Percentiles rank a stretch among this genome's conserved stretches.
These are phyloP conservation scores for Phialemoniopsis sp. DNA, from an alignment of 2,329 filamentous ascomycete species.

Conservation along the genomic window DNA sequence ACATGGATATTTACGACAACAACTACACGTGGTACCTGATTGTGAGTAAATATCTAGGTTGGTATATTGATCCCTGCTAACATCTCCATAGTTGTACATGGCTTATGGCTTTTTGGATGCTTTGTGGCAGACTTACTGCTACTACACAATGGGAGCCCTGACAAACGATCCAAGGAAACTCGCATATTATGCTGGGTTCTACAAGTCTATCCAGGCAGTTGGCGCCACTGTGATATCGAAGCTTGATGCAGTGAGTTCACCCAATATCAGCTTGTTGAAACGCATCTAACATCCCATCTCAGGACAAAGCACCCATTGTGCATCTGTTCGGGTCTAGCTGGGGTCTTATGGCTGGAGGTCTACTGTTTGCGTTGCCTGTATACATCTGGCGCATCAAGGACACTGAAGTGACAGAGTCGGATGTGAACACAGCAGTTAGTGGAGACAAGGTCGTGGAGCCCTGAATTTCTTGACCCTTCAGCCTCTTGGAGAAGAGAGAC, in stretches of 20 bases:
- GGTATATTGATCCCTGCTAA: too few species aligned
- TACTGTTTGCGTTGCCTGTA: conserved; percentile 4
- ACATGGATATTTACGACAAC: background rate
- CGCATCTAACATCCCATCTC: too few species aligned
- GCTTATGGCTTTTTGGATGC: conserved; percentile 8
- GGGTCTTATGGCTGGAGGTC: conserved; percentile 6
- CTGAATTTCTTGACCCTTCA: too few species aligned
- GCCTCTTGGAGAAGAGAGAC: too few species aligned
- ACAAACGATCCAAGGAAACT: conserved; percentile 9
- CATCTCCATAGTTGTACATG: conserved; percentile 10
- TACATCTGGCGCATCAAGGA: conserved; percentile 7
- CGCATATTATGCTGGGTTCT: conserved; percentile 8
- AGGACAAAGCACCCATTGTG: too few species aligned
- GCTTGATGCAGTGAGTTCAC: conserved; percentile 5
- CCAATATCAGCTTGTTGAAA: conserved; percentile 6
- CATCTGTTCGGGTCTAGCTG: too few species aligned
- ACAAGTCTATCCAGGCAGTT: conserved; percentile 9
- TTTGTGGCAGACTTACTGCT: conserved; percentile 9
- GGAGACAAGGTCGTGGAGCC: too few species aligned
- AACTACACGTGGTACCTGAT: conserved; percentile 3
- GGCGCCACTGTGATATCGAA: conserved; percentile 4
- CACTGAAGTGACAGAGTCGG: background rate
- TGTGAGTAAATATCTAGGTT: too few species aligned
- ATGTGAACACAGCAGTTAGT: too few species aligned
- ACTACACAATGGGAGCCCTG: conserved; percentile 9